A percentile compares a stretch with the other conserved stretches of the same genome.
These are phyloP conservation scores for Pichia exigua DNA, from an alignment of 805 yeast genomes.

Conservation along the genomic window DNA sequence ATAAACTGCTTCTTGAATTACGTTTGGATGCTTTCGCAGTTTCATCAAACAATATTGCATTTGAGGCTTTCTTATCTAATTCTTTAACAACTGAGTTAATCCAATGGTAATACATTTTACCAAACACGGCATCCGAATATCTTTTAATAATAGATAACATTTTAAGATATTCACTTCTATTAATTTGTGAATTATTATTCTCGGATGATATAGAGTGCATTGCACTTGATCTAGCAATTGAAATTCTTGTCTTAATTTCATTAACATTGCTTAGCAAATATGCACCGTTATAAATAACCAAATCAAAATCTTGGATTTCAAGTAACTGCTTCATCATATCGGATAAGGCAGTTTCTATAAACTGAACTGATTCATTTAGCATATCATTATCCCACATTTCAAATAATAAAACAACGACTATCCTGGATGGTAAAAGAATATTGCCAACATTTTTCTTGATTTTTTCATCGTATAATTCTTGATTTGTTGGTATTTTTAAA, in stretches of 20 bases:
- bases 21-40: background rate
- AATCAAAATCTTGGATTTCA: constrained; percentile 3
- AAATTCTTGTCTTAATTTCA: constrained; percentile 7
- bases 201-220: constrained; percentile 8
- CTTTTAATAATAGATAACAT: constrained; percentile 11
- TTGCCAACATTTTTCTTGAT: constrained; percentile 69
- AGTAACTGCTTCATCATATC: background rate
- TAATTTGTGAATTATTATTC: background rate
- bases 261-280: constrained; percentile 11
- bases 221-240: constrained; percentile 2
- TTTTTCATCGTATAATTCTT: constrained; percentile 52
- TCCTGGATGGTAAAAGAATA: constrained; percentile 90
- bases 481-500: constrained; percentile 65
- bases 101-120: constrained; percentile 11
- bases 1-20: background rate
- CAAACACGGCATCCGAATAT: constrained; percentile 13
- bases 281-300: constrained; percentile 7
- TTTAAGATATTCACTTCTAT: constrained; percentile 10
- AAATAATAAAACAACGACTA: constrained; percentile 77
- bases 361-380: constrained; percentile 83
- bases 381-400: constrained; percentile 97
- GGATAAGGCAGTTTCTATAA: constrained; percentile 71
- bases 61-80: constrained; percentile 4
- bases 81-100: constrained; percentile 6
- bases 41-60: constrained; percentile 9